Conservation (phyloP, 305 asterid genomes). For the Solanum hybrid region DNA sequence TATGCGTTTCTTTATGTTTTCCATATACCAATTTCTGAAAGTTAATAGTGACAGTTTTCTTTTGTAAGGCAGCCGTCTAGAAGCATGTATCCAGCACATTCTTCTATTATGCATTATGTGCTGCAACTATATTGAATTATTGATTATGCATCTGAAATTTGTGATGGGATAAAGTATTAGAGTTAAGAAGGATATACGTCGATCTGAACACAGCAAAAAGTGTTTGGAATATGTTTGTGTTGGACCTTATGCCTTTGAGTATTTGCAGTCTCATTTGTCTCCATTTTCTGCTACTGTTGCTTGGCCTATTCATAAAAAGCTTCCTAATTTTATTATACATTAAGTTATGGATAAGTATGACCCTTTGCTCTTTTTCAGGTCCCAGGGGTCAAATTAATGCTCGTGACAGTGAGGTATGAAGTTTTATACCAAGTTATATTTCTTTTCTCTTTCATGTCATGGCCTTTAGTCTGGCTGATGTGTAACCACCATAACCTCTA, state of each 20-base stretch:
- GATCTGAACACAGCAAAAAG: background rate
- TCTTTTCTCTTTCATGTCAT: background rate
- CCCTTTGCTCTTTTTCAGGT: background rate
- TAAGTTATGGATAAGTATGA: background rate
- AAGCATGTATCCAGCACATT: background rate
- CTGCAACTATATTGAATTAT: background rate
- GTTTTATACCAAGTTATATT: background rate
- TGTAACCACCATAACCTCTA: background rate
- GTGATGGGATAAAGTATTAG: background rate
- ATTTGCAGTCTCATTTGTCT: background rate
- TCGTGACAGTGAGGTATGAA: constrained; percentile 5
- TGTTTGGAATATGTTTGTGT: background rate
- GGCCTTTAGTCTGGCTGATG: background rate
- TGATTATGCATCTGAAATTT: background rate
- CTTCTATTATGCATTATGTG: background rate
- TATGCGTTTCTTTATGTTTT: background rate
- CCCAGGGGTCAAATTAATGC: background rate
- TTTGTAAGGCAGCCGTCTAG: background rate
- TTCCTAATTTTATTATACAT: constrained; percentile 10
- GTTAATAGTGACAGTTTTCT: background rate
- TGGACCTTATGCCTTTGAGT: background rate
- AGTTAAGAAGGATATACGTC: background rate
- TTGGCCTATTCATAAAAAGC: background rate
- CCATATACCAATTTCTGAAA: background rate
- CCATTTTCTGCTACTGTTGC: background rate